Conservation (phyloP, 306 rosid species). For the Prunus padus region DNA sequence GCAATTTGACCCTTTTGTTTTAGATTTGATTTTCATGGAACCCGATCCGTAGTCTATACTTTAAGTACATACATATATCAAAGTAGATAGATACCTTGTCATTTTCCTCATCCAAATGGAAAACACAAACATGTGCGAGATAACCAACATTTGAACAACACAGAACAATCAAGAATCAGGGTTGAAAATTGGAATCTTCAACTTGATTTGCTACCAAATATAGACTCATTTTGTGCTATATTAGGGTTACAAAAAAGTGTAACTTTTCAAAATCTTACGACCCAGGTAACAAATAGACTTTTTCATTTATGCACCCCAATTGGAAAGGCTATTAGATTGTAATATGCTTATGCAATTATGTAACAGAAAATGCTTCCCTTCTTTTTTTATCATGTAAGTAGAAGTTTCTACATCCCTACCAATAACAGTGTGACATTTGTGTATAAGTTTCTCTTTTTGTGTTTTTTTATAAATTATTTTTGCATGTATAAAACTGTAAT, state of each 20-base stretch:
- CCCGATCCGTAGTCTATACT: neutral
- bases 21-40: neutral
- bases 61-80: neutral
- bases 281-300: neutral
- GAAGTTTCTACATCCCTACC: too few relatives aligned
- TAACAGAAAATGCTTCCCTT: too few relatives aligned
- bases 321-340: too few relatives aligned
- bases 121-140: neutral
- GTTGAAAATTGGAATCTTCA: neutral
- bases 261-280: neutral
- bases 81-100: neutral
- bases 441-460: too few relatives aligned
- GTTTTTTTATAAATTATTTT: too few relatives aligned
- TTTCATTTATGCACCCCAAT: neutral
- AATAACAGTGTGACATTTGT: too few relatives aligned
- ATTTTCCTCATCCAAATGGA: neutral
- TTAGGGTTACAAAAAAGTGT: neutral
- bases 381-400: fast-evolving
- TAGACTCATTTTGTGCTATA: neutral
- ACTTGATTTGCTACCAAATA: neutral
- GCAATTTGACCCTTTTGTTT: neutral
- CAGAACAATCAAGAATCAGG: too few relatives aligned
- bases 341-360: neutral
- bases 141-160: neutral
- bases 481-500: too few relatives aligned